Percentiles rank a stretch among this genome's conserved stretches.
Conservation (phyloP, 1,139 yeast genomes). For the Groenewaldozyma sp. region DNA sequence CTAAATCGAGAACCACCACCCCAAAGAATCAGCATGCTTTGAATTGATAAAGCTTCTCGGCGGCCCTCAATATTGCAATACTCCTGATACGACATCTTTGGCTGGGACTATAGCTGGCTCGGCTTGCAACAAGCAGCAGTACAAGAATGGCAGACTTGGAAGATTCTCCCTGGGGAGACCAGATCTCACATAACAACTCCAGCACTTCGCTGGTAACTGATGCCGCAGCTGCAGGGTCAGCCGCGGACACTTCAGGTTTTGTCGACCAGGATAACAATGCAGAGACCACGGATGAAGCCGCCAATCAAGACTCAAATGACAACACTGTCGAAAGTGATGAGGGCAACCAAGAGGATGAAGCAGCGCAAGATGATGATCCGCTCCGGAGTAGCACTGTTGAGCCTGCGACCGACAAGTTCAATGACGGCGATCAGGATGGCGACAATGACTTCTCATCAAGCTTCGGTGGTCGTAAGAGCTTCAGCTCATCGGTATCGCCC, state of each 20-base stretch:
- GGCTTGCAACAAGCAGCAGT: too few relatives aligned
- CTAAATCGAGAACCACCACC: too few relatives aligned
- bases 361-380: too few relatives aligned
- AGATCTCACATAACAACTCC: conserved; percentile 14
- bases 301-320: too few relatives aligned
- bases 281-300: too few relatives aligned
- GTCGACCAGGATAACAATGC: not conserved
- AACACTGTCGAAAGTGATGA: not conserved
- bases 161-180: conserved; percentile 23
- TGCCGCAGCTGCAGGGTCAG: conserved; percentile 4
- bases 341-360: not conserved
- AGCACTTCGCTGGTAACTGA: conserved; percentile 12
- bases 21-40: too few relatives aligned
- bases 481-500: not conserved
- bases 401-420: conserved; percentile 1
- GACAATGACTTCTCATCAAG: not conserved
- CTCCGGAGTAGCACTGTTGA: too few relatives aligned
- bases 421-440: not conserved
- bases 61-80: too few relatives aligned
- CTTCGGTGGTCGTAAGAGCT: too few relatives aligned
- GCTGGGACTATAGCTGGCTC: too few relatives aligned
- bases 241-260: conserved; percentile 2
- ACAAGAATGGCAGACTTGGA: conserved; percentile 7
- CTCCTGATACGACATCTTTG: too few relatives aligned
- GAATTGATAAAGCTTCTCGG: too few relatives aligned